Evolutionary conservation across 768 basidiomycete species (phyloP).

Genomic region (Tylopilus plumbeoviolaceoides): DNA sequence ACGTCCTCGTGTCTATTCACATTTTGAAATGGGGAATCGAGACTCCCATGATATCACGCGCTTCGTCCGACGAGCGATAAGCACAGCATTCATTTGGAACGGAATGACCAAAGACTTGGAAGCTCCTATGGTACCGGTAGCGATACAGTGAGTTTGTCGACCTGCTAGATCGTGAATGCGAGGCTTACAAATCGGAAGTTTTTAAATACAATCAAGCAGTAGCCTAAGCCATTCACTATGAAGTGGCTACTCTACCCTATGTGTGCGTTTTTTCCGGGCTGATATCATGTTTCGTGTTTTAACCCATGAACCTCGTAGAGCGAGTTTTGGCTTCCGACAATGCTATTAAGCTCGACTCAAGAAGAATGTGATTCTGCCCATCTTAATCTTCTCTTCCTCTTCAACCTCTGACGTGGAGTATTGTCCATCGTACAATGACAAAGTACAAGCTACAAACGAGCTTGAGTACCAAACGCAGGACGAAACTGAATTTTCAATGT

Average conservation of each 20-base stretch:
- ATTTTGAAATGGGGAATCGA: too few relatives aligned
- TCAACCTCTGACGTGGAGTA: neutral
- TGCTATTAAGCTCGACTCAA: neutral
- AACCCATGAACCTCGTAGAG: neutral
- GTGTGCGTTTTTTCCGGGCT: neutral
- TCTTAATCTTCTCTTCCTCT: neutral
- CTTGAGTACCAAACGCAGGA: neutral
- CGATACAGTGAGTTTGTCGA: neutral
- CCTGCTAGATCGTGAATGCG: neutral
- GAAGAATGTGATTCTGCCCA: slow-evolving; percentile 9
- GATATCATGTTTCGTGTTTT: neutral
- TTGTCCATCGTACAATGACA: slow-evolving; percentile 2
- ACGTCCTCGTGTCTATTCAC: neutral
- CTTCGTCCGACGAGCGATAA: too few relatives aligned
- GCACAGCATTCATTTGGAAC: neutral
- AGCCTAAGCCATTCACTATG: too few relatives aligned
- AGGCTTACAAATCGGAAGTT: neutral
- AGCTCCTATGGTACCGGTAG: neutral
- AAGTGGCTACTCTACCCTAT: too few relatives aligned
- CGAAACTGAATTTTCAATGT: neutral
- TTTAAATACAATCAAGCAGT: too few relatives aligned
- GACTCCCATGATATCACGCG: too few relatives aligned
- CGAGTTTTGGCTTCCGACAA: neutral
- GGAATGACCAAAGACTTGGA: neutral
- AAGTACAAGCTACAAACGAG: neutral